Base-by-base conservation (phyloP, 225 moss, liverwort and hornwort species). In the Bryum argenteum region DNA sequence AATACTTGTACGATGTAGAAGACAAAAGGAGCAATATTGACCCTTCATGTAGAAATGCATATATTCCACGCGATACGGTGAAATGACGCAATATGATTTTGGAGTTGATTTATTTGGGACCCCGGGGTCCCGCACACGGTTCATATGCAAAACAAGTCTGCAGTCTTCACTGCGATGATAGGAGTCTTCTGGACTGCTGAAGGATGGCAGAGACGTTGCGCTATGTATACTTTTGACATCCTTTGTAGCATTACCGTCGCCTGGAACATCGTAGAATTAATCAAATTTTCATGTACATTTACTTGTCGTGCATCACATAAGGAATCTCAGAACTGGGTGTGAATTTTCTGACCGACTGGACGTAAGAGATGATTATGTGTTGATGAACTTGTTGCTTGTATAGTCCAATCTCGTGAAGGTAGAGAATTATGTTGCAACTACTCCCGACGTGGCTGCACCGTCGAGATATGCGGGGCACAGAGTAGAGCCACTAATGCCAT, bases 331-430 rank as follows among this genome's bases (percentile, higher is more conserved):
- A 61, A 61, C 33, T 41, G 28, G 53, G 53, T 20, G 22, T 63
- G 47, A 6, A n/a, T 55, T 76, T 28, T 50, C 57, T 63, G 48
- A 41, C 38, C 10, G 23, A 8, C 8, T 63, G 9, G 3, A 20
- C 17, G 12, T 3, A 4, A 69, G 16, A 53, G 42, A 5, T 47
- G 23, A 10, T 60, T 61, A 7, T 56, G 50, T 62, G 42, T 62
- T 77, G 16, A 80, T 59, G 38, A 24, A 52, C n/a, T 40, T 44
- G 52, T 51, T 73, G 43, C 66, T 54, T 63, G 64, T 48, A 43
- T 23, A 82, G 79, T 75, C 72, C 65, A 51, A 79, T 56, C 19
- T 66, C 56, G 78, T 65, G 68, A 82, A 79, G 76, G 71, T 64
- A 52, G 81, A 78, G 65, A 79, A 66, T 43, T 59, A 61, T 14